Base-by-base conservation (phyloP, 2,329 filamentous ascomycete genomes). In the Aspergillus piperis region DNA sequence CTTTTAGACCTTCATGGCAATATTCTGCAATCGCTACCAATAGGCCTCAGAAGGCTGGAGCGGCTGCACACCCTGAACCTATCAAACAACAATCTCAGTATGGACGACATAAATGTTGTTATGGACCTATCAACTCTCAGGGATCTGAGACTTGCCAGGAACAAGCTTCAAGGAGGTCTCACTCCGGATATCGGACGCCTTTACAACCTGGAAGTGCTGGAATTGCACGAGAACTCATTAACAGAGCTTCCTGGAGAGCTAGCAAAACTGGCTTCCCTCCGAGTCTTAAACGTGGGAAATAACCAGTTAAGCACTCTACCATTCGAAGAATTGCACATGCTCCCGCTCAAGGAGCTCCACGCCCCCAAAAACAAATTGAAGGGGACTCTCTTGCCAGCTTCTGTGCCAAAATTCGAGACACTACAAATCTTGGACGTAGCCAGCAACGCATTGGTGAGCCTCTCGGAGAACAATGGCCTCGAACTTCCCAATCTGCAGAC, bases 1-100 rank as follows among this genome's bases (percentile, higher is more conserved):
- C 85, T 85, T 4, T 77, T 97, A 7, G 93, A 98, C 71, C 73
- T 98, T 60, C 95, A 96, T 72, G 91, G 92, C 19, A 99, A 99
- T 71, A 77, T 86, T 48, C 81, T 99, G 17, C 82, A 83, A 54
- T 80, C 84, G 27, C 75, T 97, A 47, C 95, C 95, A 0, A 73
- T 88, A 64, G 94, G 95, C 0, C 73, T 98, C 59, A 83, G 90
- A 64, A 83, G 88, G 54, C 81, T 98, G 39, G 83, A 87, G 52
- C 81, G 88, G 62, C 82, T 99, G 57, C 93, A 91, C 1, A 89
- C 86, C 3, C 80, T 99, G 52, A 97, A 98, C 68, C 75, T 99
- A 70, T 90, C 92, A 6, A 88, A 91, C 57, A 98, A 98, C 70
- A 87, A 88, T 58, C 84, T 99, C 25, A 83, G 84, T 2, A 91